Evolutionary conservation across 805 yeast species (phyloP), one percentile per base, ranked within the genome.

Genomic region (Saccharomyces eubayanus): DNA sequence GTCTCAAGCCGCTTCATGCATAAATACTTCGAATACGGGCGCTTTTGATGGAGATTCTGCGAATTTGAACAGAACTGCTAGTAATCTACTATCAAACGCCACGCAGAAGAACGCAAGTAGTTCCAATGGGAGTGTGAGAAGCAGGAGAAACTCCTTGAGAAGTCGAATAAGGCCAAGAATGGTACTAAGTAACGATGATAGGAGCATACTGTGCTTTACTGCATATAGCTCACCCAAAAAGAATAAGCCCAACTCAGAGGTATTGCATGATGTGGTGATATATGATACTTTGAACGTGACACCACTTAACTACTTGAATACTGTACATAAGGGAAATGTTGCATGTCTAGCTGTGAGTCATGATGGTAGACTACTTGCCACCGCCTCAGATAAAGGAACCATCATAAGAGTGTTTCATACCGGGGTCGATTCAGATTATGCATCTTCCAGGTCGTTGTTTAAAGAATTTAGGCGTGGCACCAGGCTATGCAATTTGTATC

Each of bases 211-310:
- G n/a, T 62, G 67, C 55, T 65, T 62, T 54, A 61, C 70, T 8
- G 53, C 68, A 10, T 61, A 64, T 52, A 59, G 64, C 36, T 48
- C 59, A 5, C 55, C 59, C 0, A 59, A 59, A 28, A 62, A 67
- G 24, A 64, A 70, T 12, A 50, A 55, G 16, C 95, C 96, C 14
- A 64, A 60, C 8, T 48, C 59, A 2, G 2, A 85, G 80, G 41
- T 62, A 3, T 46, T 67, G 30, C 62, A 63, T 49, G 68, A 68
- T 52, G 87, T 90, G 5, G 81, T 90, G 0, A 74, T 94, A 2
- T 91, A 87, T 67, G 96, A 94, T 66, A 82, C 94, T 1, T 65
- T 81, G 36, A 77, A 85, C 20, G 70, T 89, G 28, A 83, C 83
- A 55, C 96, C 96, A 0, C 65, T 90, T 31, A 87, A 88, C 55